Base-by-base conservation (phyloP, 352 stramenopile genomes). In the Pythium inflatum region DNA sequence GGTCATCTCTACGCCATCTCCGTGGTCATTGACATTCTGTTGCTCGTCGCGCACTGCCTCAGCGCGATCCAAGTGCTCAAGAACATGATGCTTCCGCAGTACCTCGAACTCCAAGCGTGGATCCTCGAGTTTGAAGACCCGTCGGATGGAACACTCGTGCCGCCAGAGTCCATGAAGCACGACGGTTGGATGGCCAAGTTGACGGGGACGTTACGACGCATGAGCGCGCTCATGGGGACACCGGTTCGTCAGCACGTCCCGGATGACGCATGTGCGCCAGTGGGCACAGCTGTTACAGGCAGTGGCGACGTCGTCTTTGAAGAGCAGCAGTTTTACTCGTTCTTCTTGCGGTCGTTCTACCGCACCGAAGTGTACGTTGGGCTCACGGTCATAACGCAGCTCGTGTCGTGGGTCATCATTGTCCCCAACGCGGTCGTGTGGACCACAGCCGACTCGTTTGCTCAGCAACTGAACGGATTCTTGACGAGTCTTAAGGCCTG, bases 391-490 rank as follows among this genome's bases (percentile, higher is more conserved):
- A 16, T 43, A 16, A 55, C 62, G 24, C 71, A 77, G 31, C 33
- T 85, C 34, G 38, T 91, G 31, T 88, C 79, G 30, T 91, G 83
- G 83, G 57, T 87, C 14, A 66, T 91, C 58, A 65, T 89, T 22
- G 63, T 89, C 13, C 81, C 80, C 6, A 86, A 81, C 58, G 70
- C 80, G 31, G 70, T 81, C 40, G 77, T 87, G 31, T 87, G 75
- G 67, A 75, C 69, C 12, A 77, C 75, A 41, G 59, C 45, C 56
- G 36, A 43, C 77, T 66, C 2, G 61, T 54, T 51, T 85, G 75
- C 4, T 40, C 40, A 7, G 51, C 50, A 14, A 68, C 63, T 34
- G 71, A 73, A 89, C 45, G 78, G 74, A 1, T 71, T 79, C 4
- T 34, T 90, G 1, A 84, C 73, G 20, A 74, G 38, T 27, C 28